Percentiles rank a stretch among this genome's conserved stretches.
These are phyloP conservation scores for Rhinocladiella mackenziei DNA, from an alignment of 2,329 filamentous ascomycete genomes.

Conservation along the genomic window DNA sequence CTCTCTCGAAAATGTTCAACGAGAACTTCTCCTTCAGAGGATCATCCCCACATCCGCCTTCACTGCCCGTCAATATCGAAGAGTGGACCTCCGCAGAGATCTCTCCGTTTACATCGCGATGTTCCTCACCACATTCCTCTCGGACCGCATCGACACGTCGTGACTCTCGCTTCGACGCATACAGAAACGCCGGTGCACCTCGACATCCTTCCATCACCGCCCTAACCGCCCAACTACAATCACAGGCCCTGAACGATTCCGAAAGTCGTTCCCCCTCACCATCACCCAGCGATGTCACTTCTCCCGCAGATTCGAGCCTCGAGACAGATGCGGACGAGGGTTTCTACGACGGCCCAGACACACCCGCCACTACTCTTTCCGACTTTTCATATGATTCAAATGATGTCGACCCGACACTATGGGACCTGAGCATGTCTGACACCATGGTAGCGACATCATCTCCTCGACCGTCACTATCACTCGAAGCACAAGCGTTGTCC, in stretches of 20 bases:
- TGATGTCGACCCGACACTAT: conserved; percentile 28
- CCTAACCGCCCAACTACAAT: conserved; percentile 26
- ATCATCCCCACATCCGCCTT: conserved; percentile 15
- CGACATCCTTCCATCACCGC: conserved; percentile 27
- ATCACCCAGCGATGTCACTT: conserved; percentile 11
- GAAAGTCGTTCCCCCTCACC: conserved; percentile 21
- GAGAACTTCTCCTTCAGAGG: conserved; percentile 30
- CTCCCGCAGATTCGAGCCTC: conserved; percentile 16
- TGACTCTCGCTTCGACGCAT: conserved; percentile 27
- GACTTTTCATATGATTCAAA: conserved; percentile 18
- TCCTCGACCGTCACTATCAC: conserved; percentile 28
- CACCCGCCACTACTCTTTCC: conserved; percentile 23
- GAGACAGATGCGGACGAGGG: conserved; percentile 27
- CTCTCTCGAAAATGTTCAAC: conserved; percentile 28
- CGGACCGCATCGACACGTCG: conserved; percentile 13
- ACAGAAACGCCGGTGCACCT: conserved; percentile 13
- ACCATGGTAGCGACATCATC: conserved; percentile 26
- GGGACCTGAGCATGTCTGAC: conserved; percentile 28
- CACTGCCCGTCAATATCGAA: conserved; percentile 9
- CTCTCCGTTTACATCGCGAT: conserved; percentile 28
- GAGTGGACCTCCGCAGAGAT: conserved; percentile 25
- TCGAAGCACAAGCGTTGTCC: conserved; percentile 28
- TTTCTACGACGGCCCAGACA: conserved; percentile 28
- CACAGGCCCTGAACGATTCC: conserved; percentile 24
- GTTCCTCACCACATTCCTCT: conserved; percentile 23